Conservation (phyloP, 2,329 filamentous ascomycete genomes). For the Colletotrichum ledebouriae region DNA sequence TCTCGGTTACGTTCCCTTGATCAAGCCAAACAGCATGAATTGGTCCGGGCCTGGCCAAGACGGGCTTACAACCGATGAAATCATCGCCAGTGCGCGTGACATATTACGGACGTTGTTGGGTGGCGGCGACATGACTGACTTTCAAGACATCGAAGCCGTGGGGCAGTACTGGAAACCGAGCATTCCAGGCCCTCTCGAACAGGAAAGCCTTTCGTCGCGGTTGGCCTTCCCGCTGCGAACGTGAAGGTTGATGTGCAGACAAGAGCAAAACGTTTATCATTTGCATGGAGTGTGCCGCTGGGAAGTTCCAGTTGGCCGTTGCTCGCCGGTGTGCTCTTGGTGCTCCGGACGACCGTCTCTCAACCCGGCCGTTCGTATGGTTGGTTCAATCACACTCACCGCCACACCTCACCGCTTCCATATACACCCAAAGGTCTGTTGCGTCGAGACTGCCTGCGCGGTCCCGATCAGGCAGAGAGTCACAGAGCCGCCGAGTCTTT, state of each 20-base stretch:
- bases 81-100: neutral
- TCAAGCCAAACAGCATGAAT: neutral
- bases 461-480: neutral
- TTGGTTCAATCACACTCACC: neutral
- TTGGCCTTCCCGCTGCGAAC: no score
- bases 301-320: no score
- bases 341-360: no score
- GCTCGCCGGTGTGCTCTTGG: no score
- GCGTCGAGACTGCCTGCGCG: no score
- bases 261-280: no score
- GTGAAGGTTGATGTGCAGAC: no score
- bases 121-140: conserved; percentile 1
- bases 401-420: conserved; percentile 1
- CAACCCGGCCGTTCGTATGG: neutral
- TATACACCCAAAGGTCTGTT: neutral
- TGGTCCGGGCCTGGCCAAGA: no score
- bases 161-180: neutral
- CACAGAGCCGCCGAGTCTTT: neutral
- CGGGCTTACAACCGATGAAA: neutral
- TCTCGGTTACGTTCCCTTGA: neutral
- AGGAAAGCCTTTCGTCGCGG: no score
- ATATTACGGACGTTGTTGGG: neutral
- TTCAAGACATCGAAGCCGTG: conserved; percentile 21
- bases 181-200: no score
- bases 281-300: no score